Conservation (phyloP, 257 asterid genomes). For the Solanum raphanifolium region DNA sequence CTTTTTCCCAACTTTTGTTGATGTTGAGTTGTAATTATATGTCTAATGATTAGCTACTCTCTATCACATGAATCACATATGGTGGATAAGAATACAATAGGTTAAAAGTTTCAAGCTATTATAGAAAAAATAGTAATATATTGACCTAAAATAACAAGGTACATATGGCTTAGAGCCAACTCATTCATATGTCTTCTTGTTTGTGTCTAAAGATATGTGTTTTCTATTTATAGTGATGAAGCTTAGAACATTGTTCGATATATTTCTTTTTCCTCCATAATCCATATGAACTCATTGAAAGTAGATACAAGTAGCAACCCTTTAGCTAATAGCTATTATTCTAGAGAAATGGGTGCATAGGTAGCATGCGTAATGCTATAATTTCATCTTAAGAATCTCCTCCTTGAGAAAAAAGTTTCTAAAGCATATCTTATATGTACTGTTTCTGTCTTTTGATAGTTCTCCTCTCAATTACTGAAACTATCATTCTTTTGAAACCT, state of each 20-base stretch:
- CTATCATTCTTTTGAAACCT: not conserved
- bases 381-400: not conserved
- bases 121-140: not conserved
- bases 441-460: not conserved
- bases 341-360: too few relatives aligned
- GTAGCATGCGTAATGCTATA: not conserved
- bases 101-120: not conserved
- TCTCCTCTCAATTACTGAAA: not conserved
- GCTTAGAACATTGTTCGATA: not conserved
- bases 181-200: not conserved
- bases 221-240: not conserved
- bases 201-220: not conserved
- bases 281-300: not conserved
- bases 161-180: not conserved
- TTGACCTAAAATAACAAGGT: not conserved
- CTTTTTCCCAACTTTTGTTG: not conserved
- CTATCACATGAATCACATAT: not conserved
- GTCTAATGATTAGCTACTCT: not conserved
- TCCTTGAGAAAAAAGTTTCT: not conserved
- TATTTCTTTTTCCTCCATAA: not conserved
- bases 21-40: not conserved
- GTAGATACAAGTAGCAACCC: not conserved
- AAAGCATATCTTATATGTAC: not conserved
- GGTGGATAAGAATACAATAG: not conserved
- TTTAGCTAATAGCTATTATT: not conserved